These are phyloP conservation scores for Quercus ilex DNA, from an alignment of 306 rosid genomes.

Conservation along the genomic window DNA sequence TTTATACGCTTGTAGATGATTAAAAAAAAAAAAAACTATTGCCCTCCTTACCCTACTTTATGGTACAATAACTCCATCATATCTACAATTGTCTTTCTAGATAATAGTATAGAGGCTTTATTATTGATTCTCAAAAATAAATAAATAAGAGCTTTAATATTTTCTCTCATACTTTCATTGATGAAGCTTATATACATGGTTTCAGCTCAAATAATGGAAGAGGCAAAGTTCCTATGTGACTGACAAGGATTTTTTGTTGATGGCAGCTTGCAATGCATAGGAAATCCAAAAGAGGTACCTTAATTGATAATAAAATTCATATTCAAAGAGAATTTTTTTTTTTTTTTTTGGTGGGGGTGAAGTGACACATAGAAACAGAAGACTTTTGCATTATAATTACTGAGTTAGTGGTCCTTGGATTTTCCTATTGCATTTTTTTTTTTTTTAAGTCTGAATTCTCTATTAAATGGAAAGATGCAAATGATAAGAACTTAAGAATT, in stretches of 20 bases:
- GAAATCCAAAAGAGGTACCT: constrained; percentile 87
- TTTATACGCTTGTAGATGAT: too few relatives aligned
- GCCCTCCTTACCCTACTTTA: background rate
- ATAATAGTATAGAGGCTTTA: background rate
- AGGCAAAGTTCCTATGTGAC: constrained; percentile 81
- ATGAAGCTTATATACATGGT: constrained; percentile 17
- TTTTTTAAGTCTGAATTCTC: background rate
- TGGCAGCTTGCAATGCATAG: constrained; percentile 87
- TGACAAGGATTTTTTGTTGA: constrained; percentile 81
- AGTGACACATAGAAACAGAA: too few relatives aligned
- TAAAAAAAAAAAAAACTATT: too few relatives aligned
- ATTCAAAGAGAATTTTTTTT: background rate
- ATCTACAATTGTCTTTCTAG: background rate
- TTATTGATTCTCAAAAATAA: background rate
- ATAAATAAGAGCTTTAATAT: background rate
- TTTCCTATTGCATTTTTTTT: too few relatives aligned
- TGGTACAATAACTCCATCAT: background rate
- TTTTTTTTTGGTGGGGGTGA: too few relatives aligned
- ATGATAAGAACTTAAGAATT: background rate
- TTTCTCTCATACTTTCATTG: background rate
- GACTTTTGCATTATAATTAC: too few relatives aligned
- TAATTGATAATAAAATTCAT: background rate
- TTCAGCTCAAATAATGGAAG: constrained; percentile 97
- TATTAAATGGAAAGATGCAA: background rate
- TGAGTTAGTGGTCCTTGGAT: too few relatives aligned